Conservation (phyloP, 164 flowering plant genomes). For the Santalum album region DNA sequence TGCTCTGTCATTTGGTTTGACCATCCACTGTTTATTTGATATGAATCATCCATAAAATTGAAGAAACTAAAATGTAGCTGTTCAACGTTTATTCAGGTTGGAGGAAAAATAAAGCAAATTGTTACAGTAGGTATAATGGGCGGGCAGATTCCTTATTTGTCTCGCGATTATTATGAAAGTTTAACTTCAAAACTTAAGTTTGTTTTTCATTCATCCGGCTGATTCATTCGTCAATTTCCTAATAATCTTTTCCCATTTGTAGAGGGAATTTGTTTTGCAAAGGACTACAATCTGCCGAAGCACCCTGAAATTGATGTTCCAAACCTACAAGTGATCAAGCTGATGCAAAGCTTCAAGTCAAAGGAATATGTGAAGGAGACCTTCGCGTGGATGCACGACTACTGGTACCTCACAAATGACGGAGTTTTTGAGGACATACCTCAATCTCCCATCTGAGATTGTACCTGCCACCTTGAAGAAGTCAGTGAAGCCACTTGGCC, state of each 20-base stretch:
- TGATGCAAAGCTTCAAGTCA: slow-evolving; percentile 74
- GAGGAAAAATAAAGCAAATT: too few species aligned
- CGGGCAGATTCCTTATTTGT: too few species aligned
- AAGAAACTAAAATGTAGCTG: too few species aligned
- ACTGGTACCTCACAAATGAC: slow-evolving; percentile 56
- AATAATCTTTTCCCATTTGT: not conserved
- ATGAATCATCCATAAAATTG: too few species aligned
- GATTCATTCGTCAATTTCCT: too few species aligned
- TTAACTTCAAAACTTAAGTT: too few species aligned
- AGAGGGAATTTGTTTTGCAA: slow-evolving; percentile 60
- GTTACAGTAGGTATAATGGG: too few species aligned
- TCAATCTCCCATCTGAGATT: slow-evolving; percentile 59
- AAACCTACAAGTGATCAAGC: slow-evolving; percentile 58
- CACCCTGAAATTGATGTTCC: slow-evolving; percentile 62
- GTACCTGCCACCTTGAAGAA: slow-evolving; percentile 58
- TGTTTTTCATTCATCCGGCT: too few species aligned
- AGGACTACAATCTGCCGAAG: slow-evolving; percentile 49
- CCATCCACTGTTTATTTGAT: too few species aligned
- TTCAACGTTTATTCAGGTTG: too few species aligned
- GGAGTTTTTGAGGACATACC: slow-evolving; percentile 49
- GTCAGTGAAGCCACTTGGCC: slow-evolving; percentile 33
- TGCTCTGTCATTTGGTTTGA: too few species aligned
- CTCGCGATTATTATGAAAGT: too few species aligned
- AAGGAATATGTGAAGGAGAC: slow-evolving; percentile 62
- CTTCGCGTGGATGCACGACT: slow-evolving; percentile 61